Percentiles rank a stretch among this genome's conserved stretches.
phyloP scores from a whole-genome alignment of 2,329 filamentous ascomycete genomes.

The Cercospora brassicicola region DNA sequence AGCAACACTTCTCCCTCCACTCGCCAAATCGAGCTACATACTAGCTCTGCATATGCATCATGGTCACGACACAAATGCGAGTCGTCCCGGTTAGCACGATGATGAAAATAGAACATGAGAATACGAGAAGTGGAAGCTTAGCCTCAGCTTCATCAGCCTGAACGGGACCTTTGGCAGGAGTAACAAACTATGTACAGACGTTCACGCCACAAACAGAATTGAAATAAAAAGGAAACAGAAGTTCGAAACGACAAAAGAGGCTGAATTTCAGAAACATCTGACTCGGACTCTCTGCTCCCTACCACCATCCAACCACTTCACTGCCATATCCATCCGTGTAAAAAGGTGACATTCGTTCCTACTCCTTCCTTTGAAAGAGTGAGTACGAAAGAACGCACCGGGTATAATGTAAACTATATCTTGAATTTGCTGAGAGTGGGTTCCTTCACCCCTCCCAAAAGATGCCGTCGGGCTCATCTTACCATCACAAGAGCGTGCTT shows the following conservation, averaged over 20 bases:
- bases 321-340: neutral
- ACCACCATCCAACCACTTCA: neutral
- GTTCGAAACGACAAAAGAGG: no score
- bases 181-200: neutral
- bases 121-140: neutral
- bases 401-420: neutral
- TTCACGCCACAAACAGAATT: neutral
- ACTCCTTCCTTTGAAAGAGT: no score
- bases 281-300: neutral
- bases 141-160: no score
- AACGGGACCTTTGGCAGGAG: no score
- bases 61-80: neutral
- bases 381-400: neutral
- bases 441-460: neutral
- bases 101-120: neutral
- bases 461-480: slow-evolving; percentile 23
- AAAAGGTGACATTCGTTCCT: neutral
- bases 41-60: neutral
- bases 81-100: neutral
- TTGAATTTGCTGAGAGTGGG: neutral
- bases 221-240: neutral
- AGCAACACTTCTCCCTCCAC: neutral
- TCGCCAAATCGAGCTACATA: neutral
- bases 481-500: slow-evolving; percentile 19
- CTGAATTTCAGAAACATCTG: no score